Conservation (phyloP, 148 eudicot species). For the Polygonum maritimum region DNA sequence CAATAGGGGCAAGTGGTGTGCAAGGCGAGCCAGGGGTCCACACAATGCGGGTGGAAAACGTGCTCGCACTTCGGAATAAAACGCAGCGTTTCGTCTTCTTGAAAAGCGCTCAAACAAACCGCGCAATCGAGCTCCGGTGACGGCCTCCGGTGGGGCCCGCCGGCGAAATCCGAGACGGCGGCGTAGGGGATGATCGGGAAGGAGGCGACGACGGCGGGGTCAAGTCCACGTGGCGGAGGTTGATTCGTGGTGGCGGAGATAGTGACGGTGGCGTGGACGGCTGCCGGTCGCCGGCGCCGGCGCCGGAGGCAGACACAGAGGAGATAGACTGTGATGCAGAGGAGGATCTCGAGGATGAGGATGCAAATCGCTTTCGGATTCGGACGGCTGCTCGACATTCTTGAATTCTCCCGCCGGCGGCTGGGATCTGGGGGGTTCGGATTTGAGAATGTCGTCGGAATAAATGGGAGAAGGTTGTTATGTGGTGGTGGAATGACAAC, state of each 20-base stretch:
- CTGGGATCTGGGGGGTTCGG: not conserved
- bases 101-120: constrained; percentile 8
- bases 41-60: constrained; percentile 2
- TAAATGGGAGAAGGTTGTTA: not conserved
- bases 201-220: not conserved
- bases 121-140: not conserved
- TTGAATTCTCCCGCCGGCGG: not conserved
- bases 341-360: not conserved
- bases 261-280: not conserved
- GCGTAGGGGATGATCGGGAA: not conserved
- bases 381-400: not conserved
- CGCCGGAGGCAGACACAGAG: not conserved
- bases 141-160: not conserved
- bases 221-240: not conserved
- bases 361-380: not conserved
- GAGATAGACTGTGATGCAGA: not conserved
- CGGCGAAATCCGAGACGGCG: not conserved
- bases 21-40: constrained; percentile 3
- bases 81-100: constrained; percentile 8
- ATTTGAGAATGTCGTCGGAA: not conserved
- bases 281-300: not conserved
- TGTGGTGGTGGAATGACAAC: not conserved
- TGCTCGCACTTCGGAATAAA: not conserved
- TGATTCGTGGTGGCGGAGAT: not conserved
- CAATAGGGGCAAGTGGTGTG: constrained; percentile 9